Evolutionary conservation across 176 grass and related monocot species (phyloP).

Genomic region (Cymbopogon citratus): DNA sequence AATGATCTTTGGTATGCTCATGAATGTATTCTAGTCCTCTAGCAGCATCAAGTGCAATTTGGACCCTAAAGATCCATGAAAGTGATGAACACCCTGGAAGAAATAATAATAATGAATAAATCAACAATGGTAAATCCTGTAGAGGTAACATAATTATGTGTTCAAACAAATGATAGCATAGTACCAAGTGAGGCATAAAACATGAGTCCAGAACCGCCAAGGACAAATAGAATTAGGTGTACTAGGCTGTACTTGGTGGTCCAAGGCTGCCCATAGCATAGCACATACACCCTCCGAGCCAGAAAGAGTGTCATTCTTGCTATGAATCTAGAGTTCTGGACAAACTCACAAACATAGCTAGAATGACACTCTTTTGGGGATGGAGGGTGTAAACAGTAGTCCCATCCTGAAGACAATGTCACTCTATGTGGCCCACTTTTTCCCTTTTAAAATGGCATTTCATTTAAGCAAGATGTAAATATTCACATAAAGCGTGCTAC

Average conservation of each 20-base stretch:
- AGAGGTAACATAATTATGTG: neutral
- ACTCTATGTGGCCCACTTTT: neutral
- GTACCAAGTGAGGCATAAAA: neutral
- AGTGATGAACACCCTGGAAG: constrained; percentile 70
- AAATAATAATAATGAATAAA: constrained; percentile 2
- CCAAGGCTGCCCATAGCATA: neutral
- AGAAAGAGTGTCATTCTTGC: too few relatives aligned
- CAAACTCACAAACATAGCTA: too few relatives aligned
- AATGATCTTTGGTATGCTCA: constrained; percentile 97
- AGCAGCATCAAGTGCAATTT: constrained; percentile 91
- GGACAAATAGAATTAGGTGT: neutral
- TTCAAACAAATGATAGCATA: neutral
- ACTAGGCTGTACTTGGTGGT: neutral
- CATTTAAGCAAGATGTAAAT: neutral
- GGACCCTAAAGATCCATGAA: constrained; percentile 95
- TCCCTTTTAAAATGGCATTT: neutral
- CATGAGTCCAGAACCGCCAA: neutral
- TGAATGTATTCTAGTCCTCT: constrained; percentile 99
- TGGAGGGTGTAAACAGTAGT: neutral
- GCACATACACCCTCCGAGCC: neutral
- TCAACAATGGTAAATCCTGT: neutral
- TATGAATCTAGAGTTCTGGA: too few relatives aligned
- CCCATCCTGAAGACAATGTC: neutral
- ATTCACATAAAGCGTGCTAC: neutral
- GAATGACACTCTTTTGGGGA: neutral